Evolutionary conservation across 1,284 basidiomycete species (phyloP).

Genomic region (Fomes fomentarius): DNA sequence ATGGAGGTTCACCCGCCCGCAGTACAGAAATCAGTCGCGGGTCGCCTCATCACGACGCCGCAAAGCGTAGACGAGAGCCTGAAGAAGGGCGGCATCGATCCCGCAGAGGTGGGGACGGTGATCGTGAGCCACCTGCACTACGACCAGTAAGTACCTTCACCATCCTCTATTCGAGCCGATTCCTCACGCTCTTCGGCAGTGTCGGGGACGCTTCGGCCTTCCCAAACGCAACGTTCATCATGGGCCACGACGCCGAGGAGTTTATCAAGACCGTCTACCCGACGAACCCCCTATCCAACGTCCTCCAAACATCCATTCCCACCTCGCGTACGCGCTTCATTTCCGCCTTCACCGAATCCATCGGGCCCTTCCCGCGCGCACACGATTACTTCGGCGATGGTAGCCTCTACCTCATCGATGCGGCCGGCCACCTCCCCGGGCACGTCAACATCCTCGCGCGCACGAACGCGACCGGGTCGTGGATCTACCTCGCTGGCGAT

Average conservation of each 20-base stretch:
- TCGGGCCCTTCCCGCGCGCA: slow-evolving; percentile 55
- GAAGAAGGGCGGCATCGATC: slow-evolving; percentile 46
- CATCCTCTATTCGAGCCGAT: neutral
- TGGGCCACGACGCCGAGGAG: slow-evolving; percentile 41
- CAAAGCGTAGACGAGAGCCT: slow-evolving; percentile 54
- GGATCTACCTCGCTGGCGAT: slow-evolving; percentile 61
- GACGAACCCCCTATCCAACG: slow-evolving; percentile 38
- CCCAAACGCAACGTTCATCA: slow-evolving; percentile 47
- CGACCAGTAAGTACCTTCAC: slow-evolving; percentile 33
- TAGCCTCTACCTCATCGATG: slow-evolving; percentile 56
- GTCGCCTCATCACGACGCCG: slow-evolving; percentile 30
- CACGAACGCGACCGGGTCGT: slow-evolving; percentile 54
- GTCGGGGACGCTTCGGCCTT: slow-evolving; percentile 50
- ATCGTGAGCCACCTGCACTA: slow-evolving; percentile 54
- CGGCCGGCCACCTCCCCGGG: slow-evolving; percentile 55
- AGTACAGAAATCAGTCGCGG: slow-evolving; percentile 13
- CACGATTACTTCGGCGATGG: slow-evolving; percentile 60
- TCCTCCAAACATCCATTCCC: slow-evolving; percentile 45
- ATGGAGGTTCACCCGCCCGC: slow-evolving; percentile 42
- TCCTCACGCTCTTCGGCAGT: slow-evolving; percentile 1
- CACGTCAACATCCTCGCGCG: slow-evolving; percentile 59
- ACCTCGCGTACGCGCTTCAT: slow-evolving; percentile 44
- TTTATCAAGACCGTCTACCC: slow-evolving; percentile 45
- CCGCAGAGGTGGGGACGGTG: slow-evolving; percentile 45
- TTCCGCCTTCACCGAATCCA: slow-evolving; percentile 32